Evolutionary conservation across 2,329 filamentous ascomycete genomes (phyloP).

Genomic region (Colletotrichum godetiae): DNA sequence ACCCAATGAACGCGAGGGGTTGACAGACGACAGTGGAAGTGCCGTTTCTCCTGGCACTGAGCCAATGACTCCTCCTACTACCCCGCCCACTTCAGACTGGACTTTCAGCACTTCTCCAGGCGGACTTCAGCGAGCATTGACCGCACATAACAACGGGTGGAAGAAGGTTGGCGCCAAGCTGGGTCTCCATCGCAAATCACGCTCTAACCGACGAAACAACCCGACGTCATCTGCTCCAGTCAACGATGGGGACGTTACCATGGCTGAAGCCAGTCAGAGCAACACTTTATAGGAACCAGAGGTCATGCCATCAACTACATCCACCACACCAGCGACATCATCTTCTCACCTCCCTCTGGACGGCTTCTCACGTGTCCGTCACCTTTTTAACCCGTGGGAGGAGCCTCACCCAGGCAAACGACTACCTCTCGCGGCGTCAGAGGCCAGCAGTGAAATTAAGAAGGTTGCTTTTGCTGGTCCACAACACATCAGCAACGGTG

Average conservation of each 20-base stretch:
- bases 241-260: slow-evolving; percentile 48
- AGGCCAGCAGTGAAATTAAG: slow-evolving; percentile 39
- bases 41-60: slow-evolving; percentile 69
- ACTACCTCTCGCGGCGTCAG: slow-evolving; percentile 45
- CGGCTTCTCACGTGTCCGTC: slow-evolving; percentile 35
- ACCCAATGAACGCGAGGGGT: slow-evolving; percentile 58
- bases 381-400: slow-evolving; percentile 48
- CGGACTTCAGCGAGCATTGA: slow-evolving; percentile 65
- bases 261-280: slow-evolving; percentile 49
- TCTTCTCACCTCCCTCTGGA: slow-evolving; percentile 36
- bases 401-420: slow-evolving; percentile 59
- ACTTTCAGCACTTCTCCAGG: slow-evolving; percentile 62
- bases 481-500: slow-evolving; percentile 25
- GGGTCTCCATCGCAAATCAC: slow-evolving; percentile 66
- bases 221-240: slow-evolving; percentile 57
- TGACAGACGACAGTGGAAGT: slow-evolving; percentile 74
- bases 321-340: slow-evolving; percentile 45
- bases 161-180: slow-evolving; percentile 73
- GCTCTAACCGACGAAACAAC: slow-evolving; percentile 55
- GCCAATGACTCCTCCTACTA: slow-evolving; percentile 80
- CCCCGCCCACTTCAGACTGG: slow-evolving; percentile 73
- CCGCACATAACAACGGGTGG: slow-evolving; percentile 69
- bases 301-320: slow-evolving; percentile 63
- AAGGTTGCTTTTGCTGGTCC: slow-evolving; percentile 24
- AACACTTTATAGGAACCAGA: slow-evolving; percentile 67